Evolutionary conservation across 257 asterid species (phyloP), one percentile per base, ranked within the genome.

Genomic region (Plantago elongata): DNA sequence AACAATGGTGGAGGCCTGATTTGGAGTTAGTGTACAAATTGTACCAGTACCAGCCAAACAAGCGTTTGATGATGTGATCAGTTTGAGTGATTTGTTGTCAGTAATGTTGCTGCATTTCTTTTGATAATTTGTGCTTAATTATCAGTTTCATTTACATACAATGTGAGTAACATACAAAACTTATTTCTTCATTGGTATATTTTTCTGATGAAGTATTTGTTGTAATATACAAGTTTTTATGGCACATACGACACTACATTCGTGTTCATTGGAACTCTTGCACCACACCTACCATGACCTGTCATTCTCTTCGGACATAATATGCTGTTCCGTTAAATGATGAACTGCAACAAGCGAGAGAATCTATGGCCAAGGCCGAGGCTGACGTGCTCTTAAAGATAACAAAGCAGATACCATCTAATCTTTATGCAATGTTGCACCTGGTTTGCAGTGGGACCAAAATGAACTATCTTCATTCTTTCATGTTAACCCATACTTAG

Each of bases 271-370:
- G 50, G 48, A 62, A 51, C 66, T 45, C 45, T 30, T 15, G 45
- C 50, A 48, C 44, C 45, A 67, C 64, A 58, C 18, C 54, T 16
- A 58, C 29, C 46, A 27, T 45, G 42, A 22, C 27, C 62, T 62
- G 42, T 22, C 59, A 45, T 61, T 61, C 44, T 71, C 50, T 60
- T 50, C 47, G 62, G 57, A 72, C 68, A 68, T 72, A 61, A 78
- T 64, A 52, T 69, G 97, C 96, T 57, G 95, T 93, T 66, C 87
- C 96, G 44, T 63, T 93, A 51, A 93, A 93, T 73, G 96, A 89
- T 77, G 94, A 87, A 77, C 80, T 93, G 82, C 95, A 84, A 72
- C 91, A 71, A 73, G 97, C 99, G 57, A 81, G 82, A 76, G 77
- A 77, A 63, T 79, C 96, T 51, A 97, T 84, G 59, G 78, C 82